Conservation (phyloP, 1,139 yeast genomes). For the Pichia sp. region DNA sequence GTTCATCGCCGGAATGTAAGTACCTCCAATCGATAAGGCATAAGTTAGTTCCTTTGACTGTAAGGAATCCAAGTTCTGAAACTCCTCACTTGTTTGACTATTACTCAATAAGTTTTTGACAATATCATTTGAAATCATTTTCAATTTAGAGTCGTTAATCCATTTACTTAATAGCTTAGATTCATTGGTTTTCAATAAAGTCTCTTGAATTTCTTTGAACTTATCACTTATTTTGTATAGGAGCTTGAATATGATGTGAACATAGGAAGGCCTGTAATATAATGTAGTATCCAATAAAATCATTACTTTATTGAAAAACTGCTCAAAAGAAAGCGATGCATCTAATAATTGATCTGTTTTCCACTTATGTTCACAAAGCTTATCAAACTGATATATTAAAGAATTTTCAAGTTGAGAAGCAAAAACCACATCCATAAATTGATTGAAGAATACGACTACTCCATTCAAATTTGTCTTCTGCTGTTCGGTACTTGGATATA, state of each 20-base stretch:
- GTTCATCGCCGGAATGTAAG: constrained; percentile 16
- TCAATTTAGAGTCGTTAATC: constrained; percentile 23
- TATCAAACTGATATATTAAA: constrained; percentile 39
- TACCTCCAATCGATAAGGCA: constrained; percentile 20
- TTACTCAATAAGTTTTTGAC: constrained; percentile 17
- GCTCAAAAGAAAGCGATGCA: constrained; percentile 42
- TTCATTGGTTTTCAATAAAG: constrained; percentile 14
- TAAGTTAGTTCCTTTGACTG: constrained; percentile 22
- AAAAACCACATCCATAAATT: constrained; percentile 61
- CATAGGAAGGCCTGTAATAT: constrained; percentile 49
- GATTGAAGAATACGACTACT: constrained; percentile 46
- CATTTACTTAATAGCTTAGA: constrained; percentile 23
- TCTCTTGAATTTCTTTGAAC: constrained; percentile 20
- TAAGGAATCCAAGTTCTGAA: background rate
- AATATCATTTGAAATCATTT: constrained; percentile 20
- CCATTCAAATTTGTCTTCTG: constrained; percentile 30
- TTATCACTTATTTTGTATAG: constrained; percentile 25
- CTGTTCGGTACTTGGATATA: constrained; percentile 23
- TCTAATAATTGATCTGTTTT: constrained; percentile 43
- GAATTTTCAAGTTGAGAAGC: constrained; percentile 61
- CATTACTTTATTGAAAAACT: constrained; percentile 48
- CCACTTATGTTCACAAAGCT: constrained; percentile 17
- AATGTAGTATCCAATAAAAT: constrained; percentile 58
- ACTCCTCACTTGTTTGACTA: background rate
- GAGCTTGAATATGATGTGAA: constrained; percentile 40